Percentiles rank a stretch among this genome's conserved stretches.
Conservation (phyloP, 768 basidiomycete species). For the Amanita rimosa region DNA sequence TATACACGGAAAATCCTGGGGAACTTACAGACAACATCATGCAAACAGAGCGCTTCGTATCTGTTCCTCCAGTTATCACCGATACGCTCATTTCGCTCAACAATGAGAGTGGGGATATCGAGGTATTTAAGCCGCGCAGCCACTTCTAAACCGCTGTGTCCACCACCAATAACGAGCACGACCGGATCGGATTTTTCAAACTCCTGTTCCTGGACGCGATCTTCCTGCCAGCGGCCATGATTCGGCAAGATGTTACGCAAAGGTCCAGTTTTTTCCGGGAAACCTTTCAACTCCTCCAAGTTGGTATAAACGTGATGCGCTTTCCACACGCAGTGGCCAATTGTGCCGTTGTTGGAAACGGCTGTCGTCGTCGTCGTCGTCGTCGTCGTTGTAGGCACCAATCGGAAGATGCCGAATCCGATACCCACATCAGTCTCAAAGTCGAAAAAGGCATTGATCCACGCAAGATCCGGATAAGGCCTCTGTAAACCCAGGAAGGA, state of each 20-base stretch:
- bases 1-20: too few relatives aligned
- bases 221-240: conserved; percentile 39
- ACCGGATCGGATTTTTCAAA: conserved; percentile 36
- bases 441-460: conserved; percentile 34
- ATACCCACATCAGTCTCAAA: conserved; percentile 32
- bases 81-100: conserved; percentile 43
- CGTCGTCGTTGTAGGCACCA: conserved; percentile 35
- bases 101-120: conserved; percentile 37
- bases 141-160: conserved; percentile 49
- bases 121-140: conserved; percentile 51
- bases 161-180: conserved; percentile 46
- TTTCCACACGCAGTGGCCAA: too few relatives aligned
- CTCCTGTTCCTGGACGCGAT: conserved; percentile 24
- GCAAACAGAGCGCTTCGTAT: conserved; percentile 47
- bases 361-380: too few relatives aligned
- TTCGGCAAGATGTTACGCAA: conserved; percentile 25
- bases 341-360: conserved; percentile 14
- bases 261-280: conserved; percentile 30
- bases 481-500: conserved; percentile 19
- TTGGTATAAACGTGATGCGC: conserved; percentile 41
- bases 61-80: conserved; percentile 57
- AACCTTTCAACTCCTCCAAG: conserved; percentile 33
- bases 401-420: conserved; percentile 31
- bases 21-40: conserved; percentile 38
- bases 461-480: conserved; percentile 29